Conservation (phyloP, 139 green algal genomes). For the Tetradesmus obliquus region DNA sequence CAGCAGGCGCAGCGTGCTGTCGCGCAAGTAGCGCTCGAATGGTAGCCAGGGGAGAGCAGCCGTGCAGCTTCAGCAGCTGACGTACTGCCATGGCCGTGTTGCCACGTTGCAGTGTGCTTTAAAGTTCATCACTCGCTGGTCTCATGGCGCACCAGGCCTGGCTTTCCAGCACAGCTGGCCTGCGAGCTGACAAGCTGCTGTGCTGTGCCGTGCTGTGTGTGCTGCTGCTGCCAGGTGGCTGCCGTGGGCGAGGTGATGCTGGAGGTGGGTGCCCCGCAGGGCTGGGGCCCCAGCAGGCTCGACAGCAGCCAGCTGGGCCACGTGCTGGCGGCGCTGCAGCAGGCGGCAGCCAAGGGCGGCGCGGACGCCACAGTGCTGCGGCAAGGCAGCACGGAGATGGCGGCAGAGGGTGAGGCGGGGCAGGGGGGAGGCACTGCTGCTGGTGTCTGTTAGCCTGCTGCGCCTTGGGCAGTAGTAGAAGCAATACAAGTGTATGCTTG, state of each 20-base stretch:
- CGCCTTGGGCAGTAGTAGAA: neutral
- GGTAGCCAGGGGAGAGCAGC: too few species aligned
- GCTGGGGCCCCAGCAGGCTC: slow-evolving; percentile 75
- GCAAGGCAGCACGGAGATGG: slow-evolving; percentile 43
- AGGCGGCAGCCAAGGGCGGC: neutral
- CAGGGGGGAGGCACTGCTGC: neutral
- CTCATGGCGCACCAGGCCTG: neutral
- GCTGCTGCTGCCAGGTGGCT: slow-evolving; percentile 64
- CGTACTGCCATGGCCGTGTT: too few species aligned
- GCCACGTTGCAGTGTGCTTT: too few species aligned
- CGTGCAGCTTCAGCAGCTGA: too few species aligned
- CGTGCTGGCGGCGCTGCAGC: slow-evolving; percentile 56
- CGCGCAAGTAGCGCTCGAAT: neutral
- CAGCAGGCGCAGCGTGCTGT: neutral
- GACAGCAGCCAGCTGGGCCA: slow-evolving; percentile 58
- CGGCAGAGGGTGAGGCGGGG: slow-evolving; percentile 31
- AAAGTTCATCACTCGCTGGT: too few species aligned
- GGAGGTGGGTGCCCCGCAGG: slow-evolving; percentile 69
- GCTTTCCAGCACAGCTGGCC: neutral
- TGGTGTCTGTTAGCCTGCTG: neutral
- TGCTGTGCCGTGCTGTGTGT: neutral
- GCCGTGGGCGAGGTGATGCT: slow-evolving; percentile 78
- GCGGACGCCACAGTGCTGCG: slow-evolving; percentile 65
- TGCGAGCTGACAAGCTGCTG: neutral
- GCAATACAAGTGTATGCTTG: neutral